Evolutionary conservation across 2,329 filamentous ascomycete genomes (phyloP), one percentile per base, ranked within the genome.

Genomic region (Madurella fahalii): DNA sequence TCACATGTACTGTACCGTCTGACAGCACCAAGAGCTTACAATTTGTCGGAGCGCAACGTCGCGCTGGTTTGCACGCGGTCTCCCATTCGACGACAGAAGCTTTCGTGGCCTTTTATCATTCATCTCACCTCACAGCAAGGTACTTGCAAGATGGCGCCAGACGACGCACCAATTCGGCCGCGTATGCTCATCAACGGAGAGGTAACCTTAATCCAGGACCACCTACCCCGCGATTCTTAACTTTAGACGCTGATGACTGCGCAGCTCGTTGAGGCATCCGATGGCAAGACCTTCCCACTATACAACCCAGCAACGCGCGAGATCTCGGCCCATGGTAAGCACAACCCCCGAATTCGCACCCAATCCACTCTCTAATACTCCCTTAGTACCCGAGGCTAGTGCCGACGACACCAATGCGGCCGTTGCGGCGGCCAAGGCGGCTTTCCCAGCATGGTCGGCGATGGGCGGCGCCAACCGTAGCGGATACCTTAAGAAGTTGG

Each of bases 101-200:
- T 37, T 11, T 9, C 13, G 11, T 37, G 11, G 11, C 34, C 34
- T 37, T 37, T 9, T 37, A 25, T 37, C 34, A 11, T 37, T 11
- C 34, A 9, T 37, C 34, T 37, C 9, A 37, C 4, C 34, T 15
- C 13, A 15, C 13, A 12, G 34, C 11, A 5, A 18, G 20, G 18
- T 15, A 32, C 16, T 3, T 2, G 31, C 31, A 57, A 51, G 17
- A 59, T 59, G 57, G 34, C 54, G 2, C 45, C 40, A 13, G 40
- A 54, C 7, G 15, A 15, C 8, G 41, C 34, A 8, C 50, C 50
- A 8, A 13, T 67, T 20, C 47, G 73, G 56, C 69, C 68, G 25
- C 69, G 72, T 16, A 68, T 80, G 52, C 77, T 78, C 61, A 79
- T 80, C 65, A 77, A 80, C 62, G 75, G 77, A 62, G 68, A 76